phyloP scores from a whole-genome alignment of 2,329 filamentous ascomycete genomes.

The Ceratocystis albifundus region DNA sequence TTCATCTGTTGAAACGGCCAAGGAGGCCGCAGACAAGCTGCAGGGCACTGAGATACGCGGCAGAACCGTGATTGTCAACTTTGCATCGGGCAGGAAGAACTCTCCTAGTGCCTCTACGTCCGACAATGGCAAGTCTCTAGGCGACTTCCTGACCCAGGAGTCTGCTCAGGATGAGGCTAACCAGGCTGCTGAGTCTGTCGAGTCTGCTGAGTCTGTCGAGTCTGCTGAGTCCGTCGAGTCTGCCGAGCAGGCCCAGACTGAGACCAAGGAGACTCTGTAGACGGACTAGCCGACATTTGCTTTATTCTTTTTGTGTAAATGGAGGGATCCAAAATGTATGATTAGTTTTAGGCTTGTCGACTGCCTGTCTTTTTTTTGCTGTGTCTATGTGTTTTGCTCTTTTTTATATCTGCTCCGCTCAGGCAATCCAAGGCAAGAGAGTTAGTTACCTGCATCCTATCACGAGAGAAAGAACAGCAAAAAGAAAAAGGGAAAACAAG shows the following conservation, averaged over 20 bases:
- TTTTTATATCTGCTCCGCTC: not conserved
- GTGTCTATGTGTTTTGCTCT: constrained; percentile 1
- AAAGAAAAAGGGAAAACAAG: not conserved
- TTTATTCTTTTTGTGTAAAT: not conserved
- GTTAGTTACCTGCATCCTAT: not conserved
- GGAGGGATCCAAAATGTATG: not conserved
- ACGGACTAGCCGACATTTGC: not conserved
- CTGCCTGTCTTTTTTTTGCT: not conserved
- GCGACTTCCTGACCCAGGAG: not conserved
- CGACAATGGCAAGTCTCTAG: not conserved
- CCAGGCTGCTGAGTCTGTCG: not conserved
- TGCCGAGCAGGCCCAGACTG: not conserved
- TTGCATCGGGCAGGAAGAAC: constrained; percentile 30
- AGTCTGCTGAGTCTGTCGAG: not conserved
- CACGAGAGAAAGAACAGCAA: not conserved
- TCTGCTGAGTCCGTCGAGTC: not conserved
- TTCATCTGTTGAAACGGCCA: constrained; percentile 52
- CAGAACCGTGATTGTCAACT: constrained; percentile 56
- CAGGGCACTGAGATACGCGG: constrained; percentile 49
- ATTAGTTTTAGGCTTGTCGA: not conserved
- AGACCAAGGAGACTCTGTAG: constrained; percentile 7
- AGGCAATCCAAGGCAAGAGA: not conserved
- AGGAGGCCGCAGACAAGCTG: constrained; percentile 46
- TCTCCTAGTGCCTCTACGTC: not conserved
- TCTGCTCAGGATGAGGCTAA: not conserved